phyloP scores from a whole-genome alignment of 1,139 yeast genomes.

The Diutina pseudorugosa region DNA sequence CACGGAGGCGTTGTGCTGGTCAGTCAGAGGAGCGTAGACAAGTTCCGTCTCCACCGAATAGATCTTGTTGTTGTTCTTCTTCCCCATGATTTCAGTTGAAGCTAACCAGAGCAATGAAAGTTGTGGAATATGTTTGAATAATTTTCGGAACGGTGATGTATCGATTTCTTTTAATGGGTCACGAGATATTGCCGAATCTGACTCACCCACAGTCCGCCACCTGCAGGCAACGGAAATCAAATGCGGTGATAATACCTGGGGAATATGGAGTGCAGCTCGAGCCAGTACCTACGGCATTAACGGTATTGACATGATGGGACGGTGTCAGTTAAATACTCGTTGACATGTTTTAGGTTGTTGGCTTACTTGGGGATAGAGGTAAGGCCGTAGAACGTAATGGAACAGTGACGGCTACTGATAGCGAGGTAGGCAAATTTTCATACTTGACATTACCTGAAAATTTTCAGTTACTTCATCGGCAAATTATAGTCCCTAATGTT shows the following conservation, averaged over 20 bases:
- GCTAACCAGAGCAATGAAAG: neutral
- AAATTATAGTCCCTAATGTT: too few relatives aligned
- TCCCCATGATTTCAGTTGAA: neutral
- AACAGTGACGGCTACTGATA: too few relatives aligned
- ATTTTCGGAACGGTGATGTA: neutral
- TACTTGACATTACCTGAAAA: too few relatives aligned
- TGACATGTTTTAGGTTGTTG: too few relatives aligned
- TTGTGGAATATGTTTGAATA: neutral
- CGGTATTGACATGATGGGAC: too few relatives aligned
- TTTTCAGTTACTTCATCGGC: too few relatives aligned
- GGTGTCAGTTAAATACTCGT: too few relatives aligned
- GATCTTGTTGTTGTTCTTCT: neutral
- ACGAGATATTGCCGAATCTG: neutral
- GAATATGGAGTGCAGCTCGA: neutral
- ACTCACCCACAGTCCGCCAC: neutral
- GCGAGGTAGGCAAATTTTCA: too few relatives aligned
- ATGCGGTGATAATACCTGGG: neutral
- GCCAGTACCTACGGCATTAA: neutral
- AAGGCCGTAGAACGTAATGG: too few relatives aligned
- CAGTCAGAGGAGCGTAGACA: constrained; percentile 53
- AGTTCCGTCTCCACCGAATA: constrained; percentile 52
- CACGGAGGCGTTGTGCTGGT: constrained; percentile 70
- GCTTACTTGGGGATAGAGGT: too few relatives aligned
- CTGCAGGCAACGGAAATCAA: neutral
- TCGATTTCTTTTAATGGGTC: neutral